Percentiles rank a stretch among this genome's conserved stretches.
Conservation (phyloP, 129 eudicot species). For the Solidago caesia region DNA sequence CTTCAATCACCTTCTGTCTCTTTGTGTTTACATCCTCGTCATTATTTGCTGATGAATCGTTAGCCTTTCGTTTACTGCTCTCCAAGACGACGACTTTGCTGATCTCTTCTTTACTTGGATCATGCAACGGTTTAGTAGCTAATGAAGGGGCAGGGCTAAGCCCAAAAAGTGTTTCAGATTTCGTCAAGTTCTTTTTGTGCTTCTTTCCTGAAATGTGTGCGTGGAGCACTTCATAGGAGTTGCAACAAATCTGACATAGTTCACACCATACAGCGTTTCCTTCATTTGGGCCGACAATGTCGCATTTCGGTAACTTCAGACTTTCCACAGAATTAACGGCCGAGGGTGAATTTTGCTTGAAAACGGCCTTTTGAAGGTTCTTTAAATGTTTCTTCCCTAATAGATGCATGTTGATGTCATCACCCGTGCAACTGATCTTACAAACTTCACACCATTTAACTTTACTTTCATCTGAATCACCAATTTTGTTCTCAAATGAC, state of each 20-base stretch:
- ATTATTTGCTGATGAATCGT: too few species aligned
- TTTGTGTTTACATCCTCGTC: too few species aligned
- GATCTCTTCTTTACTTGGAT: too few species aligned
- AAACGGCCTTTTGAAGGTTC: slow-evolving; percentile 8
- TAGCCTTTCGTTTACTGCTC: neutral
- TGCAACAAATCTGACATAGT: too few species aligned
- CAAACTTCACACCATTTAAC: slow-evolving; percentile 19
- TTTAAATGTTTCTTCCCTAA: slow-evolving; percentile 18
- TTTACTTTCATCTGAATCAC: neutral
- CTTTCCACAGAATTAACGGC: too few species aligned
- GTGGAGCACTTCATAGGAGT: too few species aligned
- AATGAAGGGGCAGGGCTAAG: too few species aligned
- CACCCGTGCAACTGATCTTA: neutral
- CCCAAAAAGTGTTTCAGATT: too few species aligned
- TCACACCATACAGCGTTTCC: neutral
- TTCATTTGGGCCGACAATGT: slow-evolving; percentile 9
- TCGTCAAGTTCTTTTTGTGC: too few species aligned
- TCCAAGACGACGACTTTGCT: slow-evolving; percentile 14
- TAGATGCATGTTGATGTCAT: neutral
- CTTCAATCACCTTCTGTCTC: too few species aligned
- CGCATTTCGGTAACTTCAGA: slow-evolving; percentile 3
- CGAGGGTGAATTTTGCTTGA: neutral
- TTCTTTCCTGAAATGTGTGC: too few species aligned
- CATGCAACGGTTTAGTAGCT: too few species aligned
- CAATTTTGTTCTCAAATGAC: neutral